These are phyloP conservation scores for Calonectria pseudoreteaudii DNA, from an alignment of 2,329 filamentous ascomycete genomes.

Conservation along the genomic window DNA sequence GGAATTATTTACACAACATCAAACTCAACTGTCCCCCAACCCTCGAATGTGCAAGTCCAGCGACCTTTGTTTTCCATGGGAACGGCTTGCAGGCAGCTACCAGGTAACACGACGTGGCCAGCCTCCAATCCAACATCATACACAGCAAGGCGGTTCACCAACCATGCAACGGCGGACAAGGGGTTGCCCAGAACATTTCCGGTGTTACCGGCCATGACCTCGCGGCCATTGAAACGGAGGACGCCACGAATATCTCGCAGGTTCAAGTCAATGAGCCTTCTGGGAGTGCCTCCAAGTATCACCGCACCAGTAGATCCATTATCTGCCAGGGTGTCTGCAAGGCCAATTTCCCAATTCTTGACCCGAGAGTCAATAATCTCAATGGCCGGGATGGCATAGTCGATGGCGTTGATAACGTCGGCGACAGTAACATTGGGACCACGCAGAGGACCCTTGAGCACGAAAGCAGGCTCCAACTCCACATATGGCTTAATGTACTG, in stretches of 20 bases:
- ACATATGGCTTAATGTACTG: conserved; percentile 43
- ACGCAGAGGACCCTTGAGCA: conserved; percentile 38
- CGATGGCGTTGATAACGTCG: conserved; percentile 44
- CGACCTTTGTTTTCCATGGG: conserved; percentile 36
- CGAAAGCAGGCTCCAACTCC: conserved; percentile 44
- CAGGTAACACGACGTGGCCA: conserved; percentile 40
- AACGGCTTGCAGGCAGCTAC: conserved; percentile 41
- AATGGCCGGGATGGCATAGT: conserved; percentile 44
- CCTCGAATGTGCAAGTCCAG: conserved; percentile 40
- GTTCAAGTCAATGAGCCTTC: conserved; percentile 36
- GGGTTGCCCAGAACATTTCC: conserved; percentile 43
- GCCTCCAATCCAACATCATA: conserved; percentile 39
- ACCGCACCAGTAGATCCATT: conserved; percentile 40
- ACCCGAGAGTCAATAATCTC: conserved; percentile 46
- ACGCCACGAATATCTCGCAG: conserved; percentile 36
- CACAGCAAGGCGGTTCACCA: conserved; percentile 39
- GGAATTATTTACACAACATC: conserved; percentile 28
- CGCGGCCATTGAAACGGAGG: conserved; percentile 38
- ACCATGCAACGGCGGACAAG: conserved; percentile 39
- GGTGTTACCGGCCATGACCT: conserved; percentile 42
- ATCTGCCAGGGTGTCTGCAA: conserved; percentile 43
- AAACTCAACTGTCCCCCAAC: conserved; percentile 42
- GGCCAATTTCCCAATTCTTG: conserved; percentile 41
- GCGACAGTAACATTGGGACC: conserved; percentile 43
- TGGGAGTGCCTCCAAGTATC: conserved; percentile 42